These are phyloP conservation scores for Aspergillus thermomutatus DNA, from an alignment of 2,329 filamentous ascomycete genomes.

Conservation along the genomic window DNA sequence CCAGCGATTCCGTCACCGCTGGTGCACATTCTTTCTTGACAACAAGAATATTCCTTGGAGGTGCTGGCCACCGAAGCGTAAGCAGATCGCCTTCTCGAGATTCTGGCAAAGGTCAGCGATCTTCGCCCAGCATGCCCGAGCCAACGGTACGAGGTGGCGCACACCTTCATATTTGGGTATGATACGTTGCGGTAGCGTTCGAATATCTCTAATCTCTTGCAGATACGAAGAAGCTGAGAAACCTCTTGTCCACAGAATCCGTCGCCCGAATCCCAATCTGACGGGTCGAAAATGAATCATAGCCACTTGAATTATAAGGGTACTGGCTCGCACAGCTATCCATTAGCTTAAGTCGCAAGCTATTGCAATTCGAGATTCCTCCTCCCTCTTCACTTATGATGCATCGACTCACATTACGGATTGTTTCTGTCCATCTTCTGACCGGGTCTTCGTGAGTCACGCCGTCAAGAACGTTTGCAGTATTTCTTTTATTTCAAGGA, in stretches of 20 bases:
- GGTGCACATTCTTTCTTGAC: constrained; percentile 63
- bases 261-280: constrained; percentile 9
- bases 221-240: constrained; percentile 42
- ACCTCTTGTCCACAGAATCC: constrained; percentile 23
- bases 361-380: background rate
- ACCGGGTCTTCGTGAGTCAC: background rate
- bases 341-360: background rate
- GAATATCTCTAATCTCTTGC: constrained; percentile 44
- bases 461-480: background rate
- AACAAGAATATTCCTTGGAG: constrained; percentile 65
- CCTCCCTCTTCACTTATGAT: background rate
- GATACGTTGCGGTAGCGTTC: constrained; percentile 48
- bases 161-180: constrained; percentile 64
- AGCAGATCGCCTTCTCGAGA: constrained; percentile 59
- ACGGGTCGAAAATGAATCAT: constrained; percentile 12
- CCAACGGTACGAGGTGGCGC: constrained; percentile 17
- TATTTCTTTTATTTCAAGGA: background rate
- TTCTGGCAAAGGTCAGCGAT: constrained; percentile 40
- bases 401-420: background rate
- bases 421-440: background rate
- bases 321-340: background rate
- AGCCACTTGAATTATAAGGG: constrained; percentile 17
- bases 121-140: background rate
- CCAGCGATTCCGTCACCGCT: constrained; percentile 52
- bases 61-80: constrained; percentile 64